Conservation (phyloP, 2,329 filamentous ascomycete species). For the Celoporthe dispersa region DNA sequence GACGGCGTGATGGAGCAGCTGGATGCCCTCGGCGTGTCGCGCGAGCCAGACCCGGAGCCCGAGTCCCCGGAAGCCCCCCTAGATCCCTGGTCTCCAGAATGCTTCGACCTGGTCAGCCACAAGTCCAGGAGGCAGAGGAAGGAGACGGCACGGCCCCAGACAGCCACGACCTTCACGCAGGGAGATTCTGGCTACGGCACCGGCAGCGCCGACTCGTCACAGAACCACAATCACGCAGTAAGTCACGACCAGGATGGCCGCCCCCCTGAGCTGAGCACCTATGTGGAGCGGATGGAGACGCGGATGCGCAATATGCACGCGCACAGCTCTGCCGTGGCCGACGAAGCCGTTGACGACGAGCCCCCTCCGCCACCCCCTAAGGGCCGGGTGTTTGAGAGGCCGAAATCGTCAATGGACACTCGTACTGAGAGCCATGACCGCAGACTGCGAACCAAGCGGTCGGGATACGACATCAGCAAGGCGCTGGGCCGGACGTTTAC, state of each 20-base stretch:
- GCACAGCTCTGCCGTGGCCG: conserved; percentile 53
- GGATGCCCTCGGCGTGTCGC: conserved; percentile 77
- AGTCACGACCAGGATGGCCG: conserved; percentile 52
- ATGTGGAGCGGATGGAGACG: conserved; percentile 90
- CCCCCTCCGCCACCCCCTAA: conserved; percentile 68
- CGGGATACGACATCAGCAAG: conserved; percentile 76
- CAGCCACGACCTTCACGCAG: conserved; percentile 70
- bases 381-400: conserved; percentile 53
- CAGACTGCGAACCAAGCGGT: conserved; percentile 68
- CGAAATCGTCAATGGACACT: conserved; percentile 62
- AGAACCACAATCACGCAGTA: conserved; percentile 48
- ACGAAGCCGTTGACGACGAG: conserved; percentile 42
- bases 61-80: conserved; percentile 59
- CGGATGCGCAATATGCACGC: conserved; percentile 75
- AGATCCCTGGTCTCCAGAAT: conserved; percentile 90
- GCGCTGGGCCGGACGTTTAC: conserved; percentile 80
- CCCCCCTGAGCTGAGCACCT: conserved; percentile 77
- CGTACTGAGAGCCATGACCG: conserved; percentile 42
- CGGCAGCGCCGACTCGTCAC: conserved; percentile 57
- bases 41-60: conserved; percentile 55
- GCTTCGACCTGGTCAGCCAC: conserved; percentile 66
- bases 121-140: conserved; percentile 43
- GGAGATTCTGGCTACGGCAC: conserved; percentile 66
- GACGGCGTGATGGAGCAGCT: conserved; percentile 97
- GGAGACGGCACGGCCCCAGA: conserved; percentile 61